Evolutionary conservation across 768 basidiomycete species (phyloP), one percentile per base, ranked within the genome.

Genomic region (Boletus rex-veris): DNA sequence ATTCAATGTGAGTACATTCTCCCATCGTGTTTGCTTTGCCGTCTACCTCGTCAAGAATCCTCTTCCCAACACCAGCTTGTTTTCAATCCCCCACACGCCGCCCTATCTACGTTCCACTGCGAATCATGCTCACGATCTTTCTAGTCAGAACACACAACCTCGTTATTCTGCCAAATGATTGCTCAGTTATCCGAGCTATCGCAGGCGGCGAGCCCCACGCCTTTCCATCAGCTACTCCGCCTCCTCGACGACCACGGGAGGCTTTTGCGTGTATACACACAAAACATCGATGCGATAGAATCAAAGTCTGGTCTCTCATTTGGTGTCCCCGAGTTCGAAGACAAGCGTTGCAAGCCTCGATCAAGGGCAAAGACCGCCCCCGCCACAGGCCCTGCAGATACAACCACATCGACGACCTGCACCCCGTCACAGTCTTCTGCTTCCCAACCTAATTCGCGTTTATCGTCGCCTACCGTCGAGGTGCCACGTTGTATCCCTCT

Each of bases 261-360:
- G 56, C 81, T 96, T 4, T 78, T 94, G 36, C 80, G 93, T 24
- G 90, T 92, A 3, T 96, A 95, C 70, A 94, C 93, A 0, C 93
- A 96, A 75, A 95, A 96, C 71, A 95, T 95, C 55, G 93, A 96
- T 67, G 86, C 85, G 24, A 84, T 96, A 39, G 93, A 96, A 66
- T 76, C 76, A 54, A 92, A 92, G 67, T 86, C 82, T n/a, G 93
- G 93, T 4, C 79, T 96, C 10, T 84, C 86, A 1, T 90, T 90
- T 56, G 92, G 92, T n/a, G 78, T 94, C 11, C 91, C 92, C 24
- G 80, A 80, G 52, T 83, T 81, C 57, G 79, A 82, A 55, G 78
- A 73, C 55, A 82, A 76, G 61, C 79, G 82, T n/a, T 73, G 61
- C 44, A 84, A 80, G 65, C 69, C 77, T 24, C 77, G 81, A 47